phyloP scores from a whole-genome alignment of 192 early-diverging fungal genomes.

The Irineochytrium annulatum region DNA sequence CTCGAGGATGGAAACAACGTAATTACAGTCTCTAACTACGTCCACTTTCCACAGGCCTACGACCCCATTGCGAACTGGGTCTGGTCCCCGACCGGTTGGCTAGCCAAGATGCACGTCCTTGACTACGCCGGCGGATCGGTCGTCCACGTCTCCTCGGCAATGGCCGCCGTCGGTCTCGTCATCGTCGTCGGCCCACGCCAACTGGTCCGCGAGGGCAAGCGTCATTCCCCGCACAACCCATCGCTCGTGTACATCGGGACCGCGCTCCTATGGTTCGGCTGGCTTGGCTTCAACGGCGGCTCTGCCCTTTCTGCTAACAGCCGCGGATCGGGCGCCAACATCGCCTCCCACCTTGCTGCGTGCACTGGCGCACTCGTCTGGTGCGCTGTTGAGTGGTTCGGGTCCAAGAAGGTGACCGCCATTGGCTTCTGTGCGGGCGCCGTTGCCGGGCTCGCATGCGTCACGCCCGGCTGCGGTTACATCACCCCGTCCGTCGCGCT shows the following conservation, averaged over 20 bases:
- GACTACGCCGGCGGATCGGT: constrained; percentile 21
- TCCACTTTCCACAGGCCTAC: constrained; percentile 3
- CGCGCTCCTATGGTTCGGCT: constrained; percentile 78
- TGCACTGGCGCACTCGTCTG: constrained; percentile 64
- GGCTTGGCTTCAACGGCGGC: constrained; percentile 83
- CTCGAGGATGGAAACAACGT: too few relatives aligned
- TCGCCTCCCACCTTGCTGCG: constrained; percentile 67
- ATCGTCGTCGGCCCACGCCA: background rate
- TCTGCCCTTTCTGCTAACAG: constrained; percentile 65
- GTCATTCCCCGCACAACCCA: constrained; percentile 71
- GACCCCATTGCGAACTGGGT: background rate
- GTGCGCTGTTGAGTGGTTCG: constrained; percentile 58
- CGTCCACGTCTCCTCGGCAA: constrained; percentile 6
- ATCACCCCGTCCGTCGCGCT: constrained; percentile 65
- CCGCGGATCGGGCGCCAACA: constrained; percentile 63
- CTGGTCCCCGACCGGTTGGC: constrained; percentile 16
- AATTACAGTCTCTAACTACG: constrained; percentile 1
- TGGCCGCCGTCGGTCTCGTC: constrained; percentile 1
- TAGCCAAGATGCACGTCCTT: constrained; percentile 11
- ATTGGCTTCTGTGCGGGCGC: constrained; percentile 82
- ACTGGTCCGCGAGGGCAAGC: constrained; percentile 32
- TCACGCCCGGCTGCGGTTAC: constrained; percentile 75
- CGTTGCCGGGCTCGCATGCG: constrained; percentile 75
- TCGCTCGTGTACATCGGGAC: constrained; percentile 77
- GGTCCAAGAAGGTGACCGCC: constrained; percentile 65